These are phyloP conservation scores for Penicillium glabrum DNA, from an alignment of 2,329 filamentous ascomycete genomes.

Conservation along the genomic window DNA sequence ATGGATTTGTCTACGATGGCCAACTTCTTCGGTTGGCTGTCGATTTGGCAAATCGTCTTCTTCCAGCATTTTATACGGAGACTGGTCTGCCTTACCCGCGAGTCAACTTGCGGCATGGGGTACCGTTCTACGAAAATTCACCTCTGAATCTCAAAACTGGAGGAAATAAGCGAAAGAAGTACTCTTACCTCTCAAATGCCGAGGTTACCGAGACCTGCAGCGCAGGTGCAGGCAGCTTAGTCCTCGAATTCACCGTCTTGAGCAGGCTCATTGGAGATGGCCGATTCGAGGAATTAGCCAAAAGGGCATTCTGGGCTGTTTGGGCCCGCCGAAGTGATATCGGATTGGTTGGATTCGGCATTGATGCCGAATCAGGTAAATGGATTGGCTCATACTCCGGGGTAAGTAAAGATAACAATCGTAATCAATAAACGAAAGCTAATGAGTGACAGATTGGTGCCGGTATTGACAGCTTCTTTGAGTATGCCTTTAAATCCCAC, in stretches of 20 bases:
- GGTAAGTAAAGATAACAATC: constrained; percentile 28
- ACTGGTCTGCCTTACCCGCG: constrained; percentile 93
- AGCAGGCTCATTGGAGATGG: constrained; percentile 83
- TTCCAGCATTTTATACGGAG: constrained; percentile 88
- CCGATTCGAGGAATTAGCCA: constrained; percentile 86
- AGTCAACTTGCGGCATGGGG: constrained; percentile 86
- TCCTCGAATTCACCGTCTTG: constrained; percentile 88
- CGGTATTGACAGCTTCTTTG: constrained; percentile 96
- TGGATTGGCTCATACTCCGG: constrained; percentile 91
- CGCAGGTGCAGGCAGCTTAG: constrained; percentile 91
- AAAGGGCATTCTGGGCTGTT: constrained; percentile 95
- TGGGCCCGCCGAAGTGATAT: constrained; percentile 85
- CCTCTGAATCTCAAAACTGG: constrained; percentile 63
- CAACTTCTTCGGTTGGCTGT: constrained; percentile 86
- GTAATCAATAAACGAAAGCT: not conserved
- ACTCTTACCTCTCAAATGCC: constrained; percentile 26
- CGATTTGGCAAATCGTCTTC: constrained; percentile 77
- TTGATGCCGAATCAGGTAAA: constrained; percentile 84
- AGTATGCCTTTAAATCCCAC: constrained; percentile 94
- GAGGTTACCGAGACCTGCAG: constrained; percentile 97
- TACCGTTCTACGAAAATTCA: constrained; percentile 89
- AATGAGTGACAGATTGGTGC: constrained; percentile 68
- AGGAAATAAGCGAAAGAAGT: constrained; percentile 12
- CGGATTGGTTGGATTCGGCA: constrained; percentile 83
- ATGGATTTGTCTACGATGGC: constrained; percentile 80